Base-by-base conservation (phyloP, 148 eudicot genomes). In the Diospyros lotus region DNA sequence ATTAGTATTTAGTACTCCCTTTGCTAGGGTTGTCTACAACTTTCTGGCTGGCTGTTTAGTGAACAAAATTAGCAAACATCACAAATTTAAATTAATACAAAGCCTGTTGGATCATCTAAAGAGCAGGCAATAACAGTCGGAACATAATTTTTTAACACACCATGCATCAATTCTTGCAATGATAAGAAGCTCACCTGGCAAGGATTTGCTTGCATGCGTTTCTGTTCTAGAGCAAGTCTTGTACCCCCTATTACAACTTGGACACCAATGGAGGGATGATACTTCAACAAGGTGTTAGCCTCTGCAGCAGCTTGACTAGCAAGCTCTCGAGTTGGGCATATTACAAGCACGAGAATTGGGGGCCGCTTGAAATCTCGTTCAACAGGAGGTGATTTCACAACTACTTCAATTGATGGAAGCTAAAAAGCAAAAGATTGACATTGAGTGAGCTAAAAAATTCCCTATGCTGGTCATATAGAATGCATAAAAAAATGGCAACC, bases 231-330 rank as follows among this genome's bases (percentile, higher is more conserved):
- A 69, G 90, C 81, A 75, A 93, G 91, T 76, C 90, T 84, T 39
- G 99, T 96, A 70, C 99, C 99, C 59, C 99, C 99, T 0, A 93
- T 96, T 74, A 96, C 99, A 83, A 96, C 97, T 89, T 96, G 98
- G 73, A 89, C 90, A 45, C 97, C 98, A 76, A 88, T 75, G 9
- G 99, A 88, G 68, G 96, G 81, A 86, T 96, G 99, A 89, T 89
- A 93, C 79, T 96, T 96, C 59, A 93, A 81, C 80, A 96, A 80
- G 0, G 43, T 86, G 68, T 89, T 87, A 81, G 97, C 98, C 86
- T 96, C 99, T 58, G 87, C 72, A 81, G 99, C 89, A 77, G 99
- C 99, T 81, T 96, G 99, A 84, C 74, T 84, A 66, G 99, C 99
- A 71, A 96, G 97, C 90, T 96, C 99, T 63, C 99, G 76, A 61